A percentile compares a stretch with the other conserved stretches of the same genome.
Evolutionary conservation across 148 eudicot species (phyloP).

Genomic region (Pouteria glomerata): DNA sequence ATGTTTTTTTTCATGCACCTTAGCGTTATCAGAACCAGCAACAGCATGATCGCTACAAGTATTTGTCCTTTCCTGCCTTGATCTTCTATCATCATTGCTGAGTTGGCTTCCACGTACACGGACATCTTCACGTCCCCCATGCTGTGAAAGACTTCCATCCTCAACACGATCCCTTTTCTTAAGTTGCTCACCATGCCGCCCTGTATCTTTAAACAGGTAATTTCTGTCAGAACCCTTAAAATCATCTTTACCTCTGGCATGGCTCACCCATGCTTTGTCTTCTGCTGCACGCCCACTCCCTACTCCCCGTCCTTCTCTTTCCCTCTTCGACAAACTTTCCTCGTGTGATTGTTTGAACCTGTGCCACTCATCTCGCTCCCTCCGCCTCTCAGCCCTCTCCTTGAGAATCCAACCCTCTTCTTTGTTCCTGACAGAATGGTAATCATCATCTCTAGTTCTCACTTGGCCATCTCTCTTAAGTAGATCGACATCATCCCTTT

Average conservation of each 20-base stretch:
- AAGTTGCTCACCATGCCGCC: constrained; percentile 54
- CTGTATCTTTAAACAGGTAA: constrained; percentile 36
- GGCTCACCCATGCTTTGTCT: constrained; percentile 59
- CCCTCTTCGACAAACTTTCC: constrained; percentile 54
- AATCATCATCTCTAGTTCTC: constrained; percentile 56
- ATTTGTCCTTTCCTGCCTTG: constrained; percentile 69
- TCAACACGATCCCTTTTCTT: constrained; percentile 63
- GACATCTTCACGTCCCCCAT: constrained; percentile 51
- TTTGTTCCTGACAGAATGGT: constrained; percentile 50
- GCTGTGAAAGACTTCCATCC: constrained; percentile 43
- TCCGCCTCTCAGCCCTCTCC: constrained; percentile 34
- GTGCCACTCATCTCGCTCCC: constrained; percentile 40
- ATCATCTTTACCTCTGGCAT: constrained; percentile 64
- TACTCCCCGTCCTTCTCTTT: constrained; percentile 56
- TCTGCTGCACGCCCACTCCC: constrained; percentile 45
- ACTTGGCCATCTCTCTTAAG: constrained; percentile 60
- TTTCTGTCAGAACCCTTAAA: constrained; percentile 54
- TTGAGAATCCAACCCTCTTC: constrained; percentile 65
- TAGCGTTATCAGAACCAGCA: constrained; percentile 50
- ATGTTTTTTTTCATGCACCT: constrained; percentile 47
- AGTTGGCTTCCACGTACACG: constrained; percentile 46
- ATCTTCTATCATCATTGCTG: constrained; percentile 61
- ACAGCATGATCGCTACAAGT: constrained; percentile 46
- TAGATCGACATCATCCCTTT: constrained; percentile 67
- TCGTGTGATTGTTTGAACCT: constrained; percentile 52